These are phyloP conservation scores for Phytophthora megakarya DNA, from an alignment of 352 stramenopile genomes.

Conservation along the genomic window DNA sequence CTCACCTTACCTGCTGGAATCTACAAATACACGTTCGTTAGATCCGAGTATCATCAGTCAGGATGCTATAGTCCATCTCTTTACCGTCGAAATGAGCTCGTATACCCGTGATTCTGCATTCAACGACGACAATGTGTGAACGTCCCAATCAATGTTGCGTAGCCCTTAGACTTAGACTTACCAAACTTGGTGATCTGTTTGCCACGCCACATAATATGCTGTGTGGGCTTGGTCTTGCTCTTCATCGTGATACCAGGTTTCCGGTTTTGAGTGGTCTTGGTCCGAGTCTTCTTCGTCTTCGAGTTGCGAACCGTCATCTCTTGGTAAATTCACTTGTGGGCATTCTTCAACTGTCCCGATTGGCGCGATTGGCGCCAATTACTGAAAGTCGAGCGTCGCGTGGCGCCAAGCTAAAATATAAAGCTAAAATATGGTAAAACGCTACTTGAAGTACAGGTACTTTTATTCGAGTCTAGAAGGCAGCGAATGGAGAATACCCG, in stretches of 20 bases:
- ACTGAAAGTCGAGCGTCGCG: background rate
- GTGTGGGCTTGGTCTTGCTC: constrained; percentile 37
- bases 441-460: background rate
- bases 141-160: background rate
- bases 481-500: constrained; percentile 8
- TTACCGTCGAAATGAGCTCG: constrained; percentile 77
- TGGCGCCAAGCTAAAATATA: constrained; percentile 24
- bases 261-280: constrained; percentile 16
- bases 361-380: constrained; percentile 30
- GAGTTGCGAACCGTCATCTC: constrained; percentile 30
- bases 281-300: constrained; percentile 27
- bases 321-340: constrained; percentile 20
- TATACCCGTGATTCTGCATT: constrained; percentile 72
- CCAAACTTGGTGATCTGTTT: constrained; percentile 76
- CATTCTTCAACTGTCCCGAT: constrained; percentile 9
- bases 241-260: constrained; percentile 20
- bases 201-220: constrained; percentile 73
- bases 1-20: constrained; percentile 81
- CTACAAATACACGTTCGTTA: constrained; percentile 26
- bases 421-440: background rate
- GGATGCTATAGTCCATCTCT: background rate
- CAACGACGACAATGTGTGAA: background rate
- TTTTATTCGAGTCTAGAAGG: no score
- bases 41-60: background rate
- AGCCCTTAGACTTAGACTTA: constrained; percentile 30